Evolutionary conservation across 2,329 filamentous ascomycete genomes (phyloP).

Genomic region (Aspergillus ochraceoroseus): DNA sequence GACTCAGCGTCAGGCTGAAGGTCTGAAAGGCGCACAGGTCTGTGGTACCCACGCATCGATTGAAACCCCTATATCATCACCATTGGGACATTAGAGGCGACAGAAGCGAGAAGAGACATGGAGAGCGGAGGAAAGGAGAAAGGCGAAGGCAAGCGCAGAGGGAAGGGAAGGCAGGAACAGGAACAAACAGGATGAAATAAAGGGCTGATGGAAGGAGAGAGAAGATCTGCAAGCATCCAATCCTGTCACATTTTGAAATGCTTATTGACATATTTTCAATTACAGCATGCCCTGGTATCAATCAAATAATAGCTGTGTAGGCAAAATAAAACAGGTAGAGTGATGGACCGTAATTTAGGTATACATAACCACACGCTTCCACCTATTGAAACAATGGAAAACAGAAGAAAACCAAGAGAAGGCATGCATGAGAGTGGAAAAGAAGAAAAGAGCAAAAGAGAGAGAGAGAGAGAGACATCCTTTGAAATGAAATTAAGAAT

Average conservation of each 20-base stretch:
- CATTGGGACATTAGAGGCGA: conserved; percentile 32
- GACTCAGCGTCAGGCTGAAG: conserved; percentile 16
- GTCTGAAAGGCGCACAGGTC: conserved; percentile 23
- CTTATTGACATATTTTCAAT: conserved; percentile 21
- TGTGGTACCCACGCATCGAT: conserved; percentile 27
- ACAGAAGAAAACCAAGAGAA: conserved; percentile 5
- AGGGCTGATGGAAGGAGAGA: conserved; percentile 1
- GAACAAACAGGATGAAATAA: not conserved
- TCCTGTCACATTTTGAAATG: conserved; percentile 18
- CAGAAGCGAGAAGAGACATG: conserved; percentile 1
- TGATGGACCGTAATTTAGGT: conserved; percentile 1
- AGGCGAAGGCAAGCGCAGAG: not conserved
- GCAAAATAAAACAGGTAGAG: conserved; percentile 2
- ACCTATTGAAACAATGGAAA: conserved; percentile 1
- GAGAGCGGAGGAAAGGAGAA: conserved; percentile 1
- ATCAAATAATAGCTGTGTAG: conserved; percentile 14
- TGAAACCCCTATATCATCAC: conserved; percentile 30
- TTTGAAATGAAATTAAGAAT: conserved; percentile 55
- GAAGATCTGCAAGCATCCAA: conserved; percentile 12
- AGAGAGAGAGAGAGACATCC: conserved; percentile 21
- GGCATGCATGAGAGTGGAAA: conserved; percentile 10
- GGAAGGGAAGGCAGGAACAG: not conserved
- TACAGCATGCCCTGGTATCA: conserved; percentile 31
- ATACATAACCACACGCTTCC: conserved; percentile 5
- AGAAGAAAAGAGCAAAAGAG: conserved; percentile 15